phyloP scores from a whole-genome alignment of 106 monocot genomes.

The Acanthochlamys bracteata region DNA sequence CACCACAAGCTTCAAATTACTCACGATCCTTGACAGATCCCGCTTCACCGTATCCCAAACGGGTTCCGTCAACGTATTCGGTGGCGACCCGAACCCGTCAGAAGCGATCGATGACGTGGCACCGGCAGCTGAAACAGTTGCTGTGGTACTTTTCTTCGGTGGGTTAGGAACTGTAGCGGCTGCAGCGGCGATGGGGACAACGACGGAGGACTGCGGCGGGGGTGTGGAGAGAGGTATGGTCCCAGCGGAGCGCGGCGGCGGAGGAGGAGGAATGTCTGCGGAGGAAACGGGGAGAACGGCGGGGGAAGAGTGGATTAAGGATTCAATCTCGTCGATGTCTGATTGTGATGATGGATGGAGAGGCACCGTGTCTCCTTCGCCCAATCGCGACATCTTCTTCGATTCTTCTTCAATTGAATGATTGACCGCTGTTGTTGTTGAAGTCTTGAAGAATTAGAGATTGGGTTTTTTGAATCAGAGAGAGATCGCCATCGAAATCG shows the following conservation, averaged over 20 bases:
- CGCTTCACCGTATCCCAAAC: constrained; percentile 98
- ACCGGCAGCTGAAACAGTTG: constrained; percentile 1
- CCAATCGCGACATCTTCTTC: neutral
- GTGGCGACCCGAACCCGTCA: constrained; percentile 59
- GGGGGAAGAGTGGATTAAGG: constrained; percentile 50
- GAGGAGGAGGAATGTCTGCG: constrained; percentile 24
- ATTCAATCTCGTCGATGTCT: constrained; percentile 99
- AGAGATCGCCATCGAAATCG: neutral
- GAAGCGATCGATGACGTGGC: constrained; percentile 18
- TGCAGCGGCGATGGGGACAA: constrained; percentile 1
- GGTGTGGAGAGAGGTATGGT: constrained; percentile 27
- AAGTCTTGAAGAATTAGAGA: too few species aligned
- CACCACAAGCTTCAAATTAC: constrained; percentile 91
- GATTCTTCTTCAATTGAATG: too few species aligned
- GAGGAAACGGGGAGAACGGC: constrained; percentile 51
- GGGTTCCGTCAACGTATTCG: constrained; percentile 90
- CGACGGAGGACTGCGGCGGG: constrained; percentile 30
- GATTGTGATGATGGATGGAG: constrained; percentile 91
- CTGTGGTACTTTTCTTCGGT: too few species aligned
- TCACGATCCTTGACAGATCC: constrained; percentile 78
- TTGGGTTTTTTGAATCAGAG: too few species aligned
- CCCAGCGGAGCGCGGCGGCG: neutral
- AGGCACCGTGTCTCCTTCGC: constrained; percentile 46
- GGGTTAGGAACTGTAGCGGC: too few species aligned
- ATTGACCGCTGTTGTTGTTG: too few species aligned